These are phyloP conservation scores for Naegleria lovaniensis DNA, from an alignment of 208 protist genomes.

Conservation along the genomic window DNA sequence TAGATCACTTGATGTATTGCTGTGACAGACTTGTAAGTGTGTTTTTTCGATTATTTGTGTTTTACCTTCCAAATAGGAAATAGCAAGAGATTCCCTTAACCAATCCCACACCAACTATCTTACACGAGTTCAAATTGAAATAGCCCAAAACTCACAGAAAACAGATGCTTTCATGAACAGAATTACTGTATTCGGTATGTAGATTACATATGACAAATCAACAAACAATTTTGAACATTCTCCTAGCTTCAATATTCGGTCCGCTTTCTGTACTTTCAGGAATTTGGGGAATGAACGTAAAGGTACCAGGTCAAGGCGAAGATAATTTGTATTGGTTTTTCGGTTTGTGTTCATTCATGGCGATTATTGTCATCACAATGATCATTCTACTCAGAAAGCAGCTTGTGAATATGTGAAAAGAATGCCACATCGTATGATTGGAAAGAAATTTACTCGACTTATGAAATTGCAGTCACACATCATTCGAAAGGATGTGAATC, in stretches of 20 bases:
- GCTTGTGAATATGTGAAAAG: not conserved
- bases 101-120: constrained; percentile 12
- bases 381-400: not conserved
- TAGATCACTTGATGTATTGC: not conserved
- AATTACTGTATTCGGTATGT: not conserved
- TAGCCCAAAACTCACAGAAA: not conserved
- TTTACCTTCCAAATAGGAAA: not conserved
- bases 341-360: not conserved
- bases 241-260: not conserved
- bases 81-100: not conserved
- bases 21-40: not conserved
- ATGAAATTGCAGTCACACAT: no score
- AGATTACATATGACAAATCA: no score
- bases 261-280: not conserved
- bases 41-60: no score
- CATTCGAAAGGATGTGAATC: no score
- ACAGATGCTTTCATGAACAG: constrained; percentile 2
- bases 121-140: constrained; percentile 6
- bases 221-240: no score
- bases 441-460: no score
- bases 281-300: constrained; percentile 13
- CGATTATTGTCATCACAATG: not conserved
- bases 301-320: not conserved
- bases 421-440: no score
- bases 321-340: not conserved